Conservation (phyloP, 441 rosid genomes). For the Brassica hybrid region DNA sequence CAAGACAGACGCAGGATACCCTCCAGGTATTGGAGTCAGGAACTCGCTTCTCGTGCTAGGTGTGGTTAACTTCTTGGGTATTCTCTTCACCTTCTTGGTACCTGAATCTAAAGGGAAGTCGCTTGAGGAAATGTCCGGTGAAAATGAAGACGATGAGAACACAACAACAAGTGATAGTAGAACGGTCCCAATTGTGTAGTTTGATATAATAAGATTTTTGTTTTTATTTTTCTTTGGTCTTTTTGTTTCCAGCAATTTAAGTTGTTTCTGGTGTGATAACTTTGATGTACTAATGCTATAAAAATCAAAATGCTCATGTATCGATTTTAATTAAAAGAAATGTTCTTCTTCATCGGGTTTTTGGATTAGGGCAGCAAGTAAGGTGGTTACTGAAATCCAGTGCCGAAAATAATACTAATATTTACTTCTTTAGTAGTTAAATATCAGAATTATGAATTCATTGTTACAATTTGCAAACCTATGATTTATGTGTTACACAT, state of each 20-base stretch:
- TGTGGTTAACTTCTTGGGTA: neutral
- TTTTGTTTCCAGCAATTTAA: neutral
- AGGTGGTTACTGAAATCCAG: neutral
- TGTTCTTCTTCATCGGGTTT: neutral
- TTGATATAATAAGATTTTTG: neutral
- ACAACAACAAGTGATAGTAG: conserved; percentile 31
- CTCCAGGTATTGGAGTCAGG: conserved; percentile 57
- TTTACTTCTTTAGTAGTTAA: neutral
- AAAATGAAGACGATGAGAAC: conserved; percentile 46
- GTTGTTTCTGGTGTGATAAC: neutral
- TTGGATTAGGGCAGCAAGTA: neutral
- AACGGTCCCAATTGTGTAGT: conserved; percentile 49
- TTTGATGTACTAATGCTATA: neutral
- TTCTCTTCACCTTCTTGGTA: neutral
- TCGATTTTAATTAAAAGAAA: neutral
- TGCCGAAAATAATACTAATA: neutral
- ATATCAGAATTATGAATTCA: neutral
- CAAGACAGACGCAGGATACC: conserved; percentile 54
- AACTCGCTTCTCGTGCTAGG: conserved; percentile 54
- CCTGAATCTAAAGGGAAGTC: conserved; percentile 36
- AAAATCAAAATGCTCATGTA: neutral
- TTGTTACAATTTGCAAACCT: neutral
- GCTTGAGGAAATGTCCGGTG: conserved; percentile 62
- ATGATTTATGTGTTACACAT: neutral
- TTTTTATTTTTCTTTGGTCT: neutral